Evolutionary conservation across 2,329 filamentous ascomycete species (phyloP).

Genomic region (Tolypocladium tropicale): DNA sequence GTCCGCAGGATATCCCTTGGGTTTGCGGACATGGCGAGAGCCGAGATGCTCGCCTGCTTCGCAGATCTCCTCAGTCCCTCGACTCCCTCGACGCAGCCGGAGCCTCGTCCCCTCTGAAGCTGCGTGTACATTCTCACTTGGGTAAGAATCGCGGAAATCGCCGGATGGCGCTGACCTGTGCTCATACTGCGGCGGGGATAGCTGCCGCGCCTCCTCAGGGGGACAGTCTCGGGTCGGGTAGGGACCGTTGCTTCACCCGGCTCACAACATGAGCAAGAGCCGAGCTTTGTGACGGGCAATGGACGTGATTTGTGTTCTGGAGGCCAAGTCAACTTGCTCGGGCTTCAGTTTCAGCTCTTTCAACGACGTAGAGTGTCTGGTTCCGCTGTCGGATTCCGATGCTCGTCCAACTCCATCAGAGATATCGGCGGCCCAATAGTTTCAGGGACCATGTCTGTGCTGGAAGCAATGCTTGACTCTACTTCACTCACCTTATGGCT

Average conservation of each 20-base stretch:
- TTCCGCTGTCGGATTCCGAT: neutral
- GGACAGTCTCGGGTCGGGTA: neutral
- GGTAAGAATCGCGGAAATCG: neutral
- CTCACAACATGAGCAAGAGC: neutral
- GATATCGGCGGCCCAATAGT: neutral
- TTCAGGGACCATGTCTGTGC: neutral
- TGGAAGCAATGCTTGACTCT: neutral
- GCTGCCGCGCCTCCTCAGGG: neutral
- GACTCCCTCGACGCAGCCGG: neutral
- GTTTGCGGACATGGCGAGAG: neutral
- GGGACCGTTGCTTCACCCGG: neutral
- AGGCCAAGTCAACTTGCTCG: neutral
- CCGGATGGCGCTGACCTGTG: neutral
- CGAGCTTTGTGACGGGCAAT: neutral
- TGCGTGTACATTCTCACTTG: neutral
- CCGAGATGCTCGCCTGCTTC: neutral
- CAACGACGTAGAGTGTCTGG: neutral
- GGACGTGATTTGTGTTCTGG: neutral
- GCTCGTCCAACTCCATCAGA: neutral
- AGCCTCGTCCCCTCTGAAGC: neutral
- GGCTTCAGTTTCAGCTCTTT: constrained; percentile 1
- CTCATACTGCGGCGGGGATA: constrained; percentile 1
- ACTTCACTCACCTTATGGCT: neutral
- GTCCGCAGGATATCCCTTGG: neutral
- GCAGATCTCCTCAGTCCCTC: neutral